Evolutionary conservation across 2,329 filamentous ascomycete species (phyloP), one percentile per base, ranked within the genome.

Genomic region (Hypoxylon sp.): DNA sequence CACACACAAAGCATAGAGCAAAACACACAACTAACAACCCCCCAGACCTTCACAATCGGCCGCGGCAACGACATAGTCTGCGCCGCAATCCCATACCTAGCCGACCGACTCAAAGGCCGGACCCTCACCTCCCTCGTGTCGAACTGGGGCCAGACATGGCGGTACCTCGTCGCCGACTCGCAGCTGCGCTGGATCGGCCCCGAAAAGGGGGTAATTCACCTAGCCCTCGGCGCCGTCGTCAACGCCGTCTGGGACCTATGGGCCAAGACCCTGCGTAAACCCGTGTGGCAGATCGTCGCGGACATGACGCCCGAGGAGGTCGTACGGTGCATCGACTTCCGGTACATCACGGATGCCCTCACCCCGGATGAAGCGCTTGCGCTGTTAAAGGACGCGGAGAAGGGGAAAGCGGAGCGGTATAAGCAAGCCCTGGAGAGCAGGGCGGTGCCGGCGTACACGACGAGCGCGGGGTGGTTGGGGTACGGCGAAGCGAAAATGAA

Each of bases 201-300:
- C 0, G 94, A 97, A 76, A 97, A 97, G 82, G 94, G 94, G 65
- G 94, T 97, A 48, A 97, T 97, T 73, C 94, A 97, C 80, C 91
- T 98, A 6, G 94, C 94, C 1, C 89, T 97, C 10, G 93, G 93
- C 30, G 92, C 93, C 46, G 91, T 97, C 14, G 92, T 97, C 74
- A 97, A 97, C 79, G 94, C 93, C 14, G 85, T 97, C 75, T 97
- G 94, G 94, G 94, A 97, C 79, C 87, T 97, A n/a, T 97, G 94
- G 94, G 93, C 93, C 60, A 97, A 97, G 83, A 87, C 87, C 1
- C 87, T 96, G 36, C 86, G 87, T 71, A 97, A 97, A 84, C 94
- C 94, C 2, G 93, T 97, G 13, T 97, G 94, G 94, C 87, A 90
- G 65, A 91, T 98, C 68, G 91, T 98, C 23, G 91, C 92, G 10